Evolutionary conservation across 2,329 filamentous ascomycete species (phyloP).

Genomic region (Lecanosticta acicola): DNA sequence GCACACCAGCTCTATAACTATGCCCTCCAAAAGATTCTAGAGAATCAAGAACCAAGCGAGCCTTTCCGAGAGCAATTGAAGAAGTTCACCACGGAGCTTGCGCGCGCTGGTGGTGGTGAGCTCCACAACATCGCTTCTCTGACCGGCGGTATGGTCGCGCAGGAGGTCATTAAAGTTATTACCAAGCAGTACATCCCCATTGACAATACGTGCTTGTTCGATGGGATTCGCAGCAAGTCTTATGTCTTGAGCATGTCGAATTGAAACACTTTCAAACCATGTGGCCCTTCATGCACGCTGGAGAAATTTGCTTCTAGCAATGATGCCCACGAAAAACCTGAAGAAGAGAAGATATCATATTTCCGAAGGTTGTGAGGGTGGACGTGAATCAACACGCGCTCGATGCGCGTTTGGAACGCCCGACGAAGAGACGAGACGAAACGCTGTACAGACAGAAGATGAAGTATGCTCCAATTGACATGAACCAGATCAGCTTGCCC

Average conservation of each 20-base stretch:
- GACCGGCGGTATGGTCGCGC: slow-evolving; percentile 87
- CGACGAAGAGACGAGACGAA: no score
- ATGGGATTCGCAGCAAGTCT: slow-evolving; percentile 54
- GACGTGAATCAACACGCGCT: no score
- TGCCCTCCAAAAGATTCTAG: slow-evolving; percentile 41
- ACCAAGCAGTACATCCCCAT: slow-evolving; percentile 62
- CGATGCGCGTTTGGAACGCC: no score
- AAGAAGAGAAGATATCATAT: no score
- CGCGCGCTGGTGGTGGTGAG: slow-evolving; percentile 74
- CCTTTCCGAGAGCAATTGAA: slow-evolving; percentile 33
- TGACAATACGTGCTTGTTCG: slow-evolving; percentile 59
- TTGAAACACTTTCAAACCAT: no score
- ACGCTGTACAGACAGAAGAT: no score
- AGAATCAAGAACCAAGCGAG: slow-evolving; percentile 38
- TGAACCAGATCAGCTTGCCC: not conserved
- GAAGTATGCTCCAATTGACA: no score
- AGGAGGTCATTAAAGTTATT: slow-evolving; percentile 88
- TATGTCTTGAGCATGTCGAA: no score
- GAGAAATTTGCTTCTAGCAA: no score
- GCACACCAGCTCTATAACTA: slow-evolving; percentile 39
- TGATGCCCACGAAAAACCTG: no score
- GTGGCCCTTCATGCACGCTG: no score
- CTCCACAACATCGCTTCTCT: slow-evolving; percentile 87
- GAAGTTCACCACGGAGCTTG: slow-evolving; percentile 43
- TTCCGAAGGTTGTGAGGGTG: no score